Evolutionary conservation across 2,329 filamentous ascomycete species (phyloP), one percentile per base, ranked within the genome.

Genomic region (Diaporthe citriasiana): DNA sequence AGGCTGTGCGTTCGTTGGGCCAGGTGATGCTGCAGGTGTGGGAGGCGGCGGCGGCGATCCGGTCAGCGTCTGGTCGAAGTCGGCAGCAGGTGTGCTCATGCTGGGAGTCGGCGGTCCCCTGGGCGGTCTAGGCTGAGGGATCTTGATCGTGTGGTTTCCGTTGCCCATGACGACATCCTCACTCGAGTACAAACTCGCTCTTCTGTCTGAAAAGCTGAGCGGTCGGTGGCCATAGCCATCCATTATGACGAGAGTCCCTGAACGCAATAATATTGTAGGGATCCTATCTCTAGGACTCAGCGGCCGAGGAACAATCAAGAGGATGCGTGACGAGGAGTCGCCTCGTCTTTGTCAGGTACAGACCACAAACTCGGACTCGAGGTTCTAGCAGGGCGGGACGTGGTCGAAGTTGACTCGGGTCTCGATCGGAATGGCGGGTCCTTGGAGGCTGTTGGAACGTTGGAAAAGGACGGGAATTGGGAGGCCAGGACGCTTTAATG

Each of bases 41-140:
- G 91, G 91, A 55, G 91, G 91, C 38, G 90, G 90, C 17, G 91
- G 91, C 47, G 91, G 90, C 45, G 89, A 91, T 59, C 88, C 88
- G 12, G 89, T 89, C 76, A 90, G 82, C 76, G 89, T 87, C 80
- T 91, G 89, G 71, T 92, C 90, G 76, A 90, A 92, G 76, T 92
- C 90, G 76, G 88, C 87, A 8, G 89, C 90, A 0, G 90, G 90
- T 15, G 90, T 92, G 70, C 86, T 89, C 89, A 92, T 91, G 82
- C 90, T 92, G 17, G 91, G 91, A 3, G 91, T 93, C 27, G 91
- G 91, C 9, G 91, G 91, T 0, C 90, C 91, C 81, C 90, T 84
- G 77, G 89, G 80, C 80, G 82, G 83, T 10, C 85, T 82, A 47
- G 84, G 82, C 77, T 89, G 87, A 4, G 84, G 81, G 76, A 89